These are phyloP conservation scores for Ormosia semicastrata DNA, from an alignment of 306 rosid species.

Conservation along the genomic window DNA sequence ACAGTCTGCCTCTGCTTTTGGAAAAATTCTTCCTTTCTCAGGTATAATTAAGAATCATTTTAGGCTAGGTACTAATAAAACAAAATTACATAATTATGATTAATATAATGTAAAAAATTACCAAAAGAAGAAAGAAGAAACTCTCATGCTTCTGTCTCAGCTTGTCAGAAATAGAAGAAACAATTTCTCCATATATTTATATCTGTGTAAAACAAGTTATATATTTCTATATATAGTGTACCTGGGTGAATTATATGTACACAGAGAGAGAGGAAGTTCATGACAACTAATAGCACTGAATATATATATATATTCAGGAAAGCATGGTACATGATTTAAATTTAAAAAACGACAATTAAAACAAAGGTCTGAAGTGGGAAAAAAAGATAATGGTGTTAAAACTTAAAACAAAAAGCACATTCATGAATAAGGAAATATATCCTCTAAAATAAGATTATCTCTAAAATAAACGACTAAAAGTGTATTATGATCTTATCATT, in stretches of 20 bases:
- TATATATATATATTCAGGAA: neutral
- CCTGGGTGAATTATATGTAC: too few species aligned
- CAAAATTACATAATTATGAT: neutral
- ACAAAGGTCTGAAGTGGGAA: neutral
- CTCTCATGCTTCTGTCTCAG: too few species aligned
- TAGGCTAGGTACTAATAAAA: neutral
- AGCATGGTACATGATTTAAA: neutral
- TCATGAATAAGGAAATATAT: neutral
- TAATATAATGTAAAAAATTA: too few species aligned
- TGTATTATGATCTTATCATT: too few species aligned
- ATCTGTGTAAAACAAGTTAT: too few species aligned
- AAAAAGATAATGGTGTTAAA: neutral
- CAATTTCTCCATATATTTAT: neutral
- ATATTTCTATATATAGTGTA: too few species aligned
- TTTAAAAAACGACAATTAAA: neutral
- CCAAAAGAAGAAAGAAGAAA: too few species aligned
- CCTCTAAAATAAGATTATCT: neutral
- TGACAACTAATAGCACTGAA: neutral
- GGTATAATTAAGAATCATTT: neutral
- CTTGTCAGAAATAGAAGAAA: neutral
- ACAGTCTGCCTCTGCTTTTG: neutral
- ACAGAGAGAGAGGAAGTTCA: neutral
- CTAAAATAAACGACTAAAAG: too few species aligned
- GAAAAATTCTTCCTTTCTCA: neutral
- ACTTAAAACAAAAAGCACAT: neutral